Conservation (phyloP, 1,284 basidiomycete genomes). For the Tylopilus sp. region DNA sequence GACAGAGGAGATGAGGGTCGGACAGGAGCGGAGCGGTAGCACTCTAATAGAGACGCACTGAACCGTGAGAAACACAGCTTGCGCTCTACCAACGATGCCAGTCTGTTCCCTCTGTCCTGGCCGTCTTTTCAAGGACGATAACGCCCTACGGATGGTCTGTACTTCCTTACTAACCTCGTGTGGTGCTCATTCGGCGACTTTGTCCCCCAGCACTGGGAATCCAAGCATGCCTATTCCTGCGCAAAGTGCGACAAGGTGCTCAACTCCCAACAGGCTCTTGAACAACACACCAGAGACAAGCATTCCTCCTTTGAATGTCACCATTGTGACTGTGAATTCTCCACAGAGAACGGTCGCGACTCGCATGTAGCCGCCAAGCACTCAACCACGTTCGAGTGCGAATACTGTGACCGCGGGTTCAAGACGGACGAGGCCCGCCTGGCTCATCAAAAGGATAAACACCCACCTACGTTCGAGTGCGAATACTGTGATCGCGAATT, state of each 20-base stretch:
- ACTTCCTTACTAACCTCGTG: not conserved
- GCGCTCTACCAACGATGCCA: slow-evolving; percentile 11
- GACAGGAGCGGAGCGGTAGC: not conserved
- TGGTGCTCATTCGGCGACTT: not conserved
- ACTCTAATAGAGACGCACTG: not conserved
- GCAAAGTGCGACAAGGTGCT: slow-evolving; percentile 10
- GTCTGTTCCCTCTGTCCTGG: slow-evolving; percentile 17
- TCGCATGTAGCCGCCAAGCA: slow-evolving; percentile 18
- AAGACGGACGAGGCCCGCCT: not conserved
- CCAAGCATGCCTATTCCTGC: slow-evolving; percentile 17
- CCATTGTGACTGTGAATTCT: slow-evolving; percentile 18
- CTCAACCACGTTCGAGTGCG: not conserved
- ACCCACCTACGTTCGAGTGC: not conserved
- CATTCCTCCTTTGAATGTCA: slow-evolving; percentile 16
- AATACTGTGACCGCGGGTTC: not conserved
- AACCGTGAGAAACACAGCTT: slow-evolving; percentile 10
- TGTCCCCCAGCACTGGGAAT: slow-evolving; percentile 16
- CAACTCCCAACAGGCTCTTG: slow-evolving; percentile 5
- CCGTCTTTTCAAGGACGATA: slow-evolving; percentile 13
- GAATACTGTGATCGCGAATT: not conserved
- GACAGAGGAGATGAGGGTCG: not conserved
- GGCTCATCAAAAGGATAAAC: not conserved
- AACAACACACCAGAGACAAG: slow-evolving; percentile 13
- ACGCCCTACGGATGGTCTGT: slow-evolving; percentile 20
- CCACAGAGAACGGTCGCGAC: slow-evolving; percentile 9